Evolutionary conservation across 2,329 filamentous ascomycete genomes (phyloP).

Genomic region (Aphanocladium album): DNA sequence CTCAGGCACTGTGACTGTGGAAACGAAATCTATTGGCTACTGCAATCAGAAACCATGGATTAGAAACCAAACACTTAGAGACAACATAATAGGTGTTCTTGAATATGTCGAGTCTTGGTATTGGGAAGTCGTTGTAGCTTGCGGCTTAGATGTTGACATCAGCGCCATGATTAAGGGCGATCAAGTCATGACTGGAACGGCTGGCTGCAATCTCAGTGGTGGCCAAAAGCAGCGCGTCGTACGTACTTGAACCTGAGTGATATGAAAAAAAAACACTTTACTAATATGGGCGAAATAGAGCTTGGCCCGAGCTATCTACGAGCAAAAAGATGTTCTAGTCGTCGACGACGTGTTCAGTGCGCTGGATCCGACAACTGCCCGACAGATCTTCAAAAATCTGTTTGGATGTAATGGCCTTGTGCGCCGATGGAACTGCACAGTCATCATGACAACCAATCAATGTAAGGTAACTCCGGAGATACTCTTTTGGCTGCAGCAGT

Average conservation of each 20-base stretch:
- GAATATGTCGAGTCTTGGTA: background rate
- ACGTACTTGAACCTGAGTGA: background rate
- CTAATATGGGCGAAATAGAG: background rate
- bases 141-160: background rate
- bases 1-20: background rate
- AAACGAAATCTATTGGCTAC: background rate
- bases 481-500: background rate
- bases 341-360: constrained; percentile 10
- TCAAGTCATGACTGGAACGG: background rate
- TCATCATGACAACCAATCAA: constrained; percentile 8
- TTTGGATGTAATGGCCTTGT: background rate
- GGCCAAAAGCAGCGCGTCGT: background rate
- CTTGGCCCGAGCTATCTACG: constrained; percentile 1
- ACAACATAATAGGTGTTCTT: background rate
- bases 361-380: background rate
- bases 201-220: background rate
- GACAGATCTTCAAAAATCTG: background rate
- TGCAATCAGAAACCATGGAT: background rate
- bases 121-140: background rate
- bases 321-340: background rate
- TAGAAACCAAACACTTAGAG: background rate
- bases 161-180: background rate
- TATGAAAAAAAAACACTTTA: background rate
- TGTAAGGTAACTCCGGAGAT: background rate
- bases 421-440: background rate